Evolutionary conservation across 306 rosid species (phyloP).

Genomic region (Fragaria nilgerrensis): DNA sequence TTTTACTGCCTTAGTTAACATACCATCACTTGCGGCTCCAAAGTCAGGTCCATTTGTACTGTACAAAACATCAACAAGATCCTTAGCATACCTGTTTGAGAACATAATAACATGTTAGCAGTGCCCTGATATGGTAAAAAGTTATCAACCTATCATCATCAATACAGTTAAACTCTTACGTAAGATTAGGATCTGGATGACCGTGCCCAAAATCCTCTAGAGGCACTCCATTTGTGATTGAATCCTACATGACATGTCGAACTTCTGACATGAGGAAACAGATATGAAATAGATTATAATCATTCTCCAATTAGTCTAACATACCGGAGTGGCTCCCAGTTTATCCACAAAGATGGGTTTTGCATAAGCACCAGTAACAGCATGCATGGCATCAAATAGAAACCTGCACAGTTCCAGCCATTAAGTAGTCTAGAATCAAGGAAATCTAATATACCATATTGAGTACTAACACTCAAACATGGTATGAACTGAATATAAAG

Average conservation of each 20-base stretch:
- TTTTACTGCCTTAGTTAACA: conserved; percentile 14
- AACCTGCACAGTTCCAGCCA: conserved; percentile 49
- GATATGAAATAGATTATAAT: conserved; percentile 4
- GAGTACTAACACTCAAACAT: conserved; percentile 20
- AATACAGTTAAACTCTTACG: conserved; percentile 48
- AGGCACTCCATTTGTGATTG: conserved; percentile 86
- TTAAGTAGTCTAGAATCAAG: conserved; percentile 21
- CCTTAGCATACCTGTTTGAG: conserved; percentile 84
- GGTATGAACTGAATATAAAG: not conserved
- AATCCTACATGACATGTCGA: conserved; percentile 59
- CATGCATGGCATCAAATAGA: conserved; percentile 94
- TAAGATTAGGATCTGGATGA: conserved; percentile 98
- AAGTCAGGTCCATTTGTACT: conserved; percentile 86
- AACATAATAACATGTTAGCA: conserved; percentile 26
- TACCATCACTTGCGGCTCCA: conserved; percentile 99
- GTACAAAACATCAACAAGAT: conserved; percentile 74
- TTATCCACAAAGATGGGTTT: conserved; percentile 91
- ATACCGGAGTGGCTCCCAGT: conserved; percentile 78
- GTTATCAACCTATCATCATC: not conserved
- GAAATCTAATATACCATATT: not conserved
- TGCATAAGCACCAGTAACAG: conserved; percentile 96
- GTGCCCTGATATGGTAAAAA: conserved; percentile 13
- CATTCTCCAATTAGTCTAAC: conserved; percentile 19
- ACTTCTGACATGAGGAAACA: conserved; percentile 32
- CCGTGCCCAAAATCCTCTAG: conserved; percentile 96